These are phyloP conservation scores for Arbutus unedo DNA, from an alignment of 148 eudicot genomes.

Conservation along the genomic window DNA sequence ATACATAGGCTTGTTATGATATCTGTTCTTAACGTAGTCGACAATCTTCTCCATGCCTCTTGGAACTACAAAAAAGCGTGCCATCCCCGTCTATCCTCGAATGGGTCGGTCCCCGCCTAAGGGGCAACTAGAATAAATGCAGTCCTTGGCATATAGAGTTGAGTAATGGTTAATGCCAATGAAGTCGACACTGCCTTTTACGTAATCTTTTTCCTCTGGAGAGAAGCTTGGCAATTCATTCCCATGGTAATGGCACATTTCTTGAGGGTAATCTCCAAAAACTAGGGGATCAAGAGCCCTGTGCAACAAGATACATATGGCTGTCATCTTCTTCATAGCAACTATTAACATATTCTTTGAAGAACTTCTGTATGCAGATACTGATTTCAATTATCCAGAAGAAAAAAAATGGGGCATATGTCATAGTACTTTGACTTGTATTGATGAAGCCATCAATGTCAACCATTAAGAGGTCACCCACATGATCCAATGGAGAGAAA, in stretches of 20 bases:
- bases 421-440: no score
- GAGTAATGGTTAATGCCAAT: constrained; percentile 85
- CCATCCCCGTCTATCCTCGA: constrained; percentile 55
- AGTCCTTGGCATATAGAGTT: constrained; percentile 60
- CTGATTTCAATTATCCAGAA: no score
- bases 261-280: constrained; percentile 70
- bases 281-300: constrained; percentile 81
- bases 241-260: constrained; percentile 52
- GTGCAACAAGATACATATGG: background rate
- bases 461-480: no score
- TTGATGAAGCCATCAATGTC: no score
- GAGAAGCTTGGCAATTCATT: constrained; percentile 53
- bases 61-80: constrained; percentile 51
- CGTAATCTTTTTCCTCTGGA: constrained; percentile 35
- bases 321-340: no score
- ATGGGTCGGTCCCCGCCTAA: constrained; percentile 41
- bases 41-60: constrained; percentile 60
- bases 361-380: no score
- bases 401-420: no score
- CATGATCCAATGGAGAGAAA: no score
- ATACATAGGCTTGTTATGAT: constrained; percentile 52
- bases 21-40: constrained; percentile 42
- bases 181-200: constrained; percentile 67
- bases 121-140: constrained; percentile 41
- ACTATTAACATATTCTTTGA: no score